phyloP scores from a whole-genome alignment of 495 filamentous ascomycete genomes.

The Rhypophila decipiens region DNA sequence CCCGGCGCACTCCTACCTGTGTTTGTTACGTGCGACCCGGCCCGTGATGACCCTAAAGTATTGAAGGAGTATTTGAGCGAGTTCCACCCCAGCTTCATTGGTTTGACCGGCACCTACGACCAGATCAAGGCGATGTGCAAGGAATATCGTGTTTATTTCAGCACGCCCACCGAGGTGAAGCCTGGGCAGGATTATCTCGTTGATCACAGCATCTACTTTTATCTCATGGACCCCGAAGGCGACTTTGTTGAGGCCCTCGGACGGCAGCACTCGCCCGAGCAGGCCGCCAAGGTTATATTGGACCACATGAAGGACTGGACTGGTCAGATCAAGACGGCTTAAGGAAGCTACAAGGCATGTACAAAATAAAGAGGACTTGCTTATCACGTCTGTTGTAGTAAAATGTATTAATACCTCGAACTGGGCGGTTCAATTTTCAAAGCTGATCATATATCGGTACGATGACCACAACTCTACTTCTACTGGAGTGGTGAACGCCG shows the following conservation, averaged over 20 bases:
- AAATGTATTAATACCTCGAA: no score
- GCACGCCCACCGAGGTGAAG: slow-evolving; percentile 79
- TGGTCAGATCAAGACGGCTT: slow-evolving; percentile 1
- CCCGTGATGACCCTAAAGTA: slow-evolving; percentile 77
- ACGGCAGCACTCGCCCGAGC: slow-evolving; percentile 82
- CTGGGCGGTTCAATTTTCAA: background rate
- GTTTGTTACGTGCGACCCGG: slow-evolving; percentile 94
- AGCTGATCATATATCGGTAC: no score
- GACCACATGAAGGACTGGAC: slow-evolving; percentile 91
- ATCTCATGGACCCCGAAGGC: slow-evolving; percentile 96
- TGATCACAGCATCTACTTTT: slow-evolving; percentile 99
- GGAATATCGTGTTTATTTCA: slow-evolving; percentile 94
- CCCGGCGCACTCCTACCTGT: slow-evolving; percentile 52
- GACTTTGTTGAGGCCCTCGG: slow-evolving; percentile 98
- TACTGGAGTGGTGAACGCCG: no score
- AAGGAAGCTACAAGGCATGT: background rate
- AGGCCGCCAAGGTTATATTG: slow-evolving; percentile 75
- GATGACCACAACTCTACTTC: no score
- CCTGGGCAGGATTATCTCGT: slow-evolving; percentile 94
- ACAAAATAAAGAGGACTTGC: background rate
- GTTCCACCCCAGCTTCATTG: slow-evolving; percentile 84
- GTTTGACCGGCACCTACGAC: slow-evolving; percentile 88
- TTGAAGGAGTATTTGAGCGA: slow-evolving; percentile 79
- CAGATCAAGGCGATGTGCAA: slow-evolving; percentile 89
- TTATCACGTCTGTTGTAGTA: no score